Evolutionary conservation across 371 early-diverging fungal genomes (phyloP).

Genomic region (Rhizopus sp.): DNA sequence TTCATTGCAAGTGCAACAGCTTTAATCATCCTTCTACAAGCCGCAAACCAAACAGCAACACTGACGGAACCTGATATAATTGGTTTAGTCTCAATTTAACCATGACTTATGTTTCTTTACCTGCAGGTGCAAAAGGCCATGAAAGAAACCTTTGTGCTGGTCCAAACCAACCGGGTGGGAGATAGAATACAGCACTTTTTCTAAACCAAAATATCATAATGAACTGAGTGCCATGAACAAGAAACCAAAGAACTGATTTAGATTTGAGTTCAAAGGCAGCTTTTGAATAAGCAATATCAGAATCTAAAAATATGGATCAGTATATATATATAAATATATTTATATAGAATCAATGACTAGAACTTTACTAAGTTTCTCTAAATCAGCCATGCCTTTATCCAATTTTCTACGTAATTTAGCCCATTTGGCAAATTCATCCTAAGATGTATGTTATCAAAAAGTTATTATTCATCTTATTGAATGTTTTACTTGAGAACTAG

Average conservation of each 20-base stretch:
- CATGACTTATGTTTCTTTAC: constrained; percentile 29
- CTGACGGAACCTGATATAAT: constrained; percentile 65
- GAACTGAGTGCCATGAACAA: constrained; percentile 73
- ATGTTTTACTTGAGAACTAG: constrained; percentile 66
- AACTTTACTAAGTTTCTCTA: constrained; percentile 60
- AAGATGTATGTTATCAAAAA: background rate
- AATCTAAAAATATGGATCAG: constrained; percentile 35
- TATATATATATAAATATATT: too few relatives aligned
- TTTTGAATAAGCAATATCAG: constrained; percentile 64
- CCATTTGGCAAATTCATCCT: constrained; percentile 96
- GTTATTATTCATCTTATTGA: background rate
- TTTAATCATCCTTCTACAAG: constrained; percentile 61
- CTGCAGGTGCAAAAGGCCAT: constrained; percentile 81
- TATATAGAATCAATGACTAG: too few relatives aligned
- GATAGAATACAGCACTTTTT: constrained; percentile 77
- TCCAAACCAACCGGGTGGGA: constrained; percentile 85
- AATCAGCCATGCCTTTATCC: constrained; percentile 69
- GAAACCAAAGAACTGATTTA: constrained; percentile 70
- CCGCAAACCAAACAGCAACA: constrained; percentile 72
- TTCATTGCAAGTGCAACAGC: constrained; percentile 36
- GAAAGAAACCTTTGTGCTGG: constrained; percentile 72
- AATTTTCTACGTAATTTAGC: constrained; percentile 87
- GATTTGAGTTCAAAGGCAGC: constrained; percentile 80
- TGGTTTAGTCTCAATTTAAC: background rate
- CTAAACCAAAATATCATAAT: constrained; percentile 70